phyloP scores from a whole-genome alignment of 176 grass and related monocot species.

The Musa beccarii region DNA sequence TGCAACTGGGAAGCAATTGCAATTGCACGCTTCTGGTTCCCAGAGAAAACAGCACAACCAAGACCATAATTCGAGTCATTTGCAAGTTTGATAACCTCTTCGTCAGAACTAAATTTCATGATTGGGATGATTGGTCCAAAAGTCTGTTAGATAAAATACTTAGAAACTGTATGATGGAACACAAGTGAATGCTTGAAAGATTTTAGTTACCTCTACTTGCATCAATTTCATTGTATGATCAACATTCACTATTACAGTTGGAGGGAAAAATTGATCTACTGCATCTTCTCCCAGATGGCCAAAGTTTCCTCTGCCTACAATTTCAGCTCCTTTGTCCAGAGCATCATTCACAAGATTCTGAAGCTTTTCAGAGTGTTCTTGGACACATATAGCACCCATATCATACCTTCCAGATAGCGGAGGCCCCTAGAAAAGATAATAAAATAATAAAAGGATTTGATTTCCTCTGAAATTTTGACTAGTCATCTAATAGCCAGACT shows the following conservation, averaged over 20 bases:
- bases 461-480: neutral
- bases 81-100: slow-evolving; percentile 80
- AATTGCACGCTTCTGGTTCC: slow-evolving; percentile 73
- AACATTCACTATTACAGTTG: slow-evolving; percentile 93
- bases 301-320: slow-evolving; percentile 78
- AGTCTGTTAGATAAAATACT: slow-evolving; percentile 30
- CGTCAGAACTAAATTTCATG: slow-evolving; percentile 85
- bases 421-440: slow-evolving; percentile 39
- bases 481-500: neutral
- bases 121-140: slow-evolving; percentile 94
- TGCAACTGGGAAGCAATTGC: slow-evolving; percentile 83
- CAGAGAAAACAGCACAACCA: slow-evolving; percentile 93
- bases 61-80: slow-evolving; percentile 96
- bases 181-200: neutral
- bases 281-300: slow-evolving; percentile 79
- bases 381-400: slow-evolving; percentile 98
- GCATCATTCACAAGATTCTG: slow-evolving; percentile 88
- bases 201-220: slow-evolving; percentile 77
- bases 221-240: slow-evolving; percentile 96
- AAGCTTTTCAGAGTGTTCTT: slow-evolving; percentile 87
- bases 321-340: slow-evolving; percentile 75
- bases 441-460: neutral
- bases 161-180: neutral
- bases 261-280: slow-evolving; percentile 90
- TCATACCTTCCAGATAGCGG: slow-evolving; percentile 82